A percentile compares a stretch with the other conserved stretches of the same genome.
These are phyloP conservation scores for Ganoderma meredithae DNA, from an alignment of 1,284 basidiomycete genomes.

Conservation along the genomic window DNA sequence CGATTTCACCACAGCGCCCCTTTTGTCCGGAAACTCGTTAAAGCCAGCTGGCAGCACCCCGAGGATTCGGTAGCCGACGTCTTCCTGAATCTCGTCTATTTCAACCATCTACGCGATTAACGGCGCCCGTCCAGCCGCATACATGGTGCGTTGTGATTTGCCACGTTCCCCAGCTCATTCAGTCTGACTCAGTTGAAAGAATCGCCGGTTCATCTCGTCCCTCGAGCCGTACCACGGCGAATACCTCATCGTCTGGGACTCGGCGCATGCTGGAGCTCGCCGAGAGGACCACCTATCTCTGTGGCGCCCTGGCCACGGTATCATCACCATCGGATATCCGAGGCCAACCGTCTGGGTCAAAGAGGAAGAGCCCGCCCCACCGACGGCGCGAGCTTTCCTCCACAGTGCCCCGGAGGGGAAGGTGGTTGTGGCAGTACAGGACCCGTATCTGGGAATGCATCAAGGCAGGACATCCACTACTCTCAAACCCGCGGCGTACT, in stretches of 20 bases:
- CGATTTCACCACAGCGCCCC: background rate
- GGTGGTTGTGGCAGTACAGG: conserved; percentile 27
- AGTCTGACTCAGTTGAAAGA: conserved; percentile 10
- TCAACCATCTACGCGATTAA: background rate
- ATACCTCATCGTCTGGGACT: conserved; percentile 34
- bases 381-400: background rate
- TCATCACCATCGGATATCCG: conserved; percentile 22
- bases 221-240: conserved; percentile 31
- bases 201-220: conserved; percentile 13
- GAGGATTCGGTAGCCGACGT: background rate
- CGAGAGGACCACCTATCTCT: conserved; percentile 20
- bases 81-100: background rate
- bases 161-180: no score
- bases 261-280: conserved; percentile 23
- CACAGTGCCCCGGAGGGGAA: background rate
- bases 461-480: background rate
- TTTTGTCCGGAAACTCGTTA: background rate
- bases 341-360: conserved; percentile 26
- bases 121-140: background rate
- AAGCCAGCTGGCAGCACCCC: background rate
- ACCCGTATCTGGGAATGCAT: conserved; percentile 4
- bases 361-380: conserved; percentile 18
- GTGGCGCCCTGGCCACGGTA: conserved; percentile 22
- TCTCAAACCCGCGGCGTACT: conserved; percentile 12
- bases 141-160: conserved; percentile 9